Evolutionary conservation across 441 rosid species (phyloP).

Genomic region (Manihot esculenta): DNA sequence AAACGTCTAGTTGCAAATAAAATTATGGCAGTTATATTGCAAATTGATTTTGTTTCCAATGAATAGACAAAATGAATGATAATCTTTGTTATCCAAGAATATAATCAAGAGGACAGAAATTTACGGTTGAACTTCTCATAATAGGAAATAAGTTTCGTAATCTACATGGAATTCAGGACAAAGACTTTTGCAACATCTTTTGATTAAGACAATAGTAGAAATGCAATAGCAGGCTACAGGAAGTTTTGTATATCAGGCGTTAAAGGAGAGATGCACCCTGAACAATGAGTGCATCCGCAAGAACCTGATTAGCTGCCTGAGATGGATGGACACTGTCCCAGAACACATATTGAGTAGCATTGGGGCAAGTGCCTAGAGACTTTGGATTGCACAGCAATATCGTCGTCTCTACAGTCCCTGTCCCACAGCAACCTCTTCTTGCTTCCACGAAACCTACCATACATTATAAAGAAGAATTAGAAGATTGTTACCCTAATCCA

Average conservation of each 20-base stretch:
- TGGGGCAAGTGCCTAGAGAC: slow-evolving; percentile 71
- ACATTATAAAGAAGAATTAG: neutral
- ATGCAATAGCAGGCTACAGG: too few relatives aligned
- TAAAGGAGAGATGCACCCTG: slow-evolving; percentile 65
- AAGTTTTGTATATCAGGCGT: neutral
- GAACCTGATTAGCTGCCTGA: slow-evolving; percentile 78
- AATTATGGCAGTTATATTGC: neutral
- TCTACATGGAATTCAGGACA: neutral
- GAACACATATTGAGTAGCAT: slow-evolving; percentile 81
- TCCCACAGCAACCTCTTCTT: slow-evolving; percentile 80
- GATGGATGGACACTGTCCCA: slow-evolving; percentile 93
- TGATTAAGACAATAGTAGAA: too few relatives aligned
- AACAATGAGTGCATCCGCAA: slow-evolving; percentile 58
- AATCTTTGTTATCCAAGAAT: neutral
- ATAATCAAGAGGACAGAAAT: neutral
- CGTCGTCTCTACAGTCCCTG: slow-evolving; percentile 74
- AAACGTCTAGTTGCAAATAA: too few relatives aligned
- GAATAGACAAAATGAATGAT: too few relatives aligned
- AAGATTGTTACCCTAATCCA: neutral
- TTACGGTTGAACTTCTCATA: too few relatives aligned
- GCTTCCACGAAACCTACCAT: slow-evolving; percentile 71
- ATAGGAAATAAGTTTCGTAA: too few relatives aligned
- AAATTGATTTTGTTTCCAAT: too few relatives aligned
- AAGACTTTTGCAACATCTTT: neutral
- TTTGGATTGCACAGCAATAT: slow-evolving; percentile 65